Evolutionary conservation across 108 stramenopile genomes (phyloP), one percentile per base, ranked within the genome.

Genomic region (Cyclotella kingstonii): DNA sequence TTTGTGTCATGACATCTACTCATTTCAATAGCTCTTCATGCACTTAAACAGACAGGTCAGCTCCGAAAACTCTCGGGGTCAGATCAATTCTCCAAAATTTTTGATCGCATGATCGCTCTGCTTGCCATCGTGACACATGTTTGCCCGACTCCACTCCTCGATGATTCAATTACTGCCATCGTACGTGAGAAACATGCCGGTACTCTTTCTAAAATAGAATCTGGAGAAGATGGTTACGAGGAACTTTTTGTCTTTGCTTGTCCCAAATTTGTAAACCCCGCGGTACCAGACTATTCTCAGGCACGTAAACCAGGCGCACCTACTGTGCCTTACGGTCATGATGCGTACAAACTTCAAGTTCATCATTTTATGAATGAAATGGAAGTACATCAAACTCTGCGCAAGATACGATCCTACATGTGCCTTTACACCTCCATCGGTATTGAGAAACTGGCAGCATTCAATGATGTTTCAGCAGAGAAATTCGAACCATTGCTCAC

Each of bases 361-460:
- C 70, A 80, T 27, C 73, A 90, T 15, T 94, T 97, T 54, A 79
- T 81, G 61, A 68, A 85, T 38, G 95, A 97, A 76, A 84, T 95
- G 80, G 54, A 66, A 39, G 63, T 76, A 30, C 90, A 95, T 55
- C 52, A 66, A 47, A 78, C 55, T 10, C 66, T 91, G 46, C 76
- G 78, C 21, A 87, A 88, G 66, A 76, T 98, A 68, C 70, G 95
- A 40, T 90, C 89, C n/a, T 98, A 95, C 84, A 79, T 98, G 77
- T 90, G 89, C 42, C 81, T 98, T 10, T 98, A 98, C 80, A 95
- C 96, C 9, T 90, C 94, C 54, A 93, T 98, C 50, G 79, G 70
- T 8, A 70, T 95, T 11, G 82, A 77, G 21, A 98, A 98, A 68
- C 74, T 98, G 27, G 87, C 90, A 6, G 53, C 75, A 14, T 98